These are phyloP conservation scores for Annulohypoxylon truncatum DNA, from an alignment of 2,329 filamentous ascomycete genomes.

Conservation along the genomic window DNA sequence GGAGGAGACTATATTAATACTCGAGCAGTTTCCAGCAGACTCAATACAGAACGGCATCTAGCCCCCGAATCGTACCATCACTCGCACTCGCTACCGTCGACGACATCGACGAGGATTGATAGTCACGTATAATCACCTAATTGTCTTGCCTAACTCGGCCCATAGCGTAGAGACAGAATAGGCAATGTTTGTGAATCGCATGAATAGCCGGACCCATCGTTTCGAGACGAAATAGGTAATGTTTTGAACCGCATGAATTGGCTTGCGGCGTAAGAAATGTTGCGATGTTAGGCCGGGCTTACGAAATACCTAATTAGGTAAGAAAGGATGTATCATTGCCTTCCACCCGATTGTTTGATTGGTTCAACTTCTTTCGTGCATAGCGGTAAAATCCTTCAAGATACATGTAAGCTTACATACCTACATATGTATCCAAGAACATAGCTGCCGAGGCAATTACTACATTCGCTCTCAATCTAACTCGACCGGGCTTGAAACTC, in stretches of 20 bases:
- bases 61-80: conserved; percentile 4
- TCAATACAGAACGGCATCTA: background rate
- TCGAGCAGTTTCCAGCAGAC: background rate
- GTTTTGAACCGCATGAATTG: background rate
- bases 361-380: background rate
- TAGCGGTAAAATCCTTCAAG: conserved; percentile 1
- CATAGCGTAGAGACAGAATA: background rate
- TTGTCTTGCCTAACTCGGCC: conserved; percentile 5
- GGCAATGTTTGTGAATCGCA: conserved; percentile 9
- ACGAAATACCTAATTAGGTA: conserved; percentile 13
- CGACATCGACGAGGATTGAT: background rate
- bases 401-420: conserved; percentile 16
- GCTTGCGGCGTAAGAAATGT: background rate
- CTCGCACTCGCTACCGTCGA: conserved; percentile 13
- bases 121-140: background rate
- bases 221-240: conserved; percentile 6
- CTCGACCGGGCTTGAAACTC: background rate
- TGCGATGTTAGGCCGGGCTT: background rate
- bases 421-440: conserved; percentile 1
- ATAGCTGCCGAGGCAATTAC: conserved; percentile 3
- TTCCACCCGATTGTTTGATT: background rate
- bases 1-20: conserved; percentile 14
- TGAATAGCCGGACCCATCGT: background rate
- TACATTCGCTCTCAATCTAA: background rate
- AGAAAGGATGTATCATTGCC: background rate